Conservation (phyloP, 371 early-diverging fungal genomes). For the Mucor lusitanicus region DNA sequence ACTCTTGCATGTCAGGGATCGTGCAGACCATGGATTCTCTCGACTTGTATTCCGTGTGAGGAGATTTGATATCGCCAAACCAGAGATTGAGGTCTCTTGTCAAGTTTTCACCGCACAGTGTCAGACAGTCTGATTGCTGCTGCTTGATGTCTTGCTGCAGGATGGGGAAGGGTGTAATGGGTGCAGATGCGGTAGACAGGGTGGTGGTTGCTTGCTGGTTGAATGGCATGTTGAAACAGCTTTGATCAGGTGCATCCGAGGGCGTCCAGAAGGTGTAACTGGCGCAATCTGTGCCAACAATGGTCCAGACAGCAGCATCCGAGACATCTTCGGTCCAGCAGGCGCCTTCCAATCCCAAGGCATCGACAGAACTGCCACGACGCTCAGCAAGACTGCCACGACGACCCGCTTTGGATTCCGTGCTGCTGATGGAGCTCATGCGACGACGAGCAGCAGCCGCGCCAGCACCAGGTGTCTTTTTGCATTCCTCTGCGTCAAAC, state of each 20-base stretch:
- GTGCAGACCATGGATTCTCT: conserved; percentile 49
- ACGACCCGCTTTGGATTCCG: conserved; percentile 12
- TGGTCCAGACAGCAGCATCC: conserved; percentile 88
- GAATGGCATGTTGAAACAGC: conserved; percentile 14
- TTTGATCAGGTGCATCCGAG: conserved; percentile 12
- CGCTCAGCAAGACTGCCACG: conserved; percentile 7
- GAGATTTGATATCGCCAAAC: conserved; percentile 67
- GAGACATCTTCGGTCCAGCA: conserved; percentile 84
- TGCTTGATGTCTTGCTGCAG: conserved; percentile 22
- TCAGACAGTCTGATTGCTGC: conserved; percentile 13
- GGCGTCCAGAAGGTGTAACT: conserved; percentile 68
- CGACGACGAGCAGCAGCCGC: conserved; percentile 8
- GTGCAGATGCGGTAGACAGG: conserved; percentile 10
- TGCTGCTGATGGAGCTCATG: conserved; percentile 19
- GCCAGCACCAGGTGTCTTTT: neutral
- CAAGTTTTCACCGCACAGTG: conserved; percentile 66
- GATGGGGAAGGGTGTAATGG: conserved; percentile 43
- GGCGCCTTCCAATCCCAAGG: conserved; percentile 27
- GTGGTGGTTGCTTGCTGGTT: conserved; percentile 6
- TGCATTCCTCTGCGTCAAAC: neutral
- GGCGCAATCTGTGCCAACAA: conserved; percentile 82
- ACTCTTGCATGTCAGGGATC: conserved; percentile 39
- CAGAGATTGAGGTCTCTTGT: conserved; percentile 67
- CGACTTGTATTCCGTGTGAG: conserved; percentile 54
- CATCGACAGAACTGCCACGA: conserved; percentile 17